Percentiles rank a stretch among this genome's conserved stretches.
Evolutionary conservation across 2,329 filamentous ascomycete genomes (phyloP).

Genomic region (Knoxdaviesia capensis): DNA sequence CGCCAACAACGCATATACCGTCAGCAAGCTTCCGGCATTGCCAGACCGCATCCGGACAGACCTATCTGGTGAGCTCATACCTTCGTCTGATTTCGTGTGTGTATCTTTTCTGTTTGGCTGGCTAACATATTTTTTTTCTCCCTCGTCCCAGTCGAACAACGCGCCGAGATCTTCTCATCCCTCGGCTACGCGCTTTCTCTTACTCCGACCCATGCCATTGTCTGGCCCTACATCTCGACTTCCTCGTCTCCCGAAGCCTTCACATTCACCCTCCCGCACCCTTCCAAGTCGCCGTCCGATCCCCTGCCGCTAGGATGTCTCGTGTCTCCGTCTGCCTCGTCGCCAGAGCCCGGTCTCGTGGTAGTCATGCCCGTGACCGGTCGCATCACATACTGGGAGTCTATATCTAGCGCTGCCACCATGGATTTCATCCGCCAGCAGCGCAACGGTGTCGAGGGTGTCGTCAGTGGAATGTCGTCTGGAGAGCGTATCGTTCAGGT

Average conservation of each 20-base stretch:
- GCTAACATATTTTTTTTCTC: constrained; percentile 1
- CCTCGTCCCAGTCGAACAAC: constrained; percentile 32
- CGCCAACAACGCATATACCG: constrained; percentile 65
- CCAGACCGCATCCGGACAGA: constrained; percentile 56
- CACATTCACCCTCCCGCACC: constrained; percentile 58
- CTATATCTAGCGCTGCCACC: constrained; percentile 71
- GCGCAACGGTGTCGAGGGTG: constrained; percentile 58
- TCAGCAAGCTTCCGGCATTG: constrained; percentile 66
- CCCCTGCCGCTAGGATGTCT: constrained; percentile 67
- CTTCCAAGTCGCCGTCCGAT: constrained; percentile 44
- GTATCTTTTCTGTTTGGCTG: background rate
- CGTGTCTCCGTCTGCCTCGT: constrained; percentile 57
- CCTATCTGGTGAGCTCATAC: constrained; percentile 34
- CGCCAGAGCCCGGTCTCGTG: constrained; percentile 69
- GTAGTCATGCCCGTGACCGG: constrained; percentile 70
- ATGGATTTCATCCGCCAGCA: constrained; percentile 69
- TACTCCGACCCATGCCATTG: constrained; percentile 61
- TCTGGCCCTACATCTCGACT: constrained; percentile 72
- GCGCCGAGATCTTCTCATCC: constrained; percentile 43
- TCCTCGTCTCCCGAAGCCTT: constrained; percentile 56
- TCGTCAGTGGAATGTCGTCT: constrained; percentile 52
- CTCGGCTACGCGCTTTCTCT: constrained; percentile 61
- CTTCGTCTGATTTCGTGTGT: background rate
- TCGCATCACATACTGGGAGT: constrained; percentile 88
- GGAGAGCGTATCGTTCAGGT: constrained; percentile 63